Conservation (phyloP, 1,284 basidiomycete genomes). For the Cystobasidium pallidum region DNA sequence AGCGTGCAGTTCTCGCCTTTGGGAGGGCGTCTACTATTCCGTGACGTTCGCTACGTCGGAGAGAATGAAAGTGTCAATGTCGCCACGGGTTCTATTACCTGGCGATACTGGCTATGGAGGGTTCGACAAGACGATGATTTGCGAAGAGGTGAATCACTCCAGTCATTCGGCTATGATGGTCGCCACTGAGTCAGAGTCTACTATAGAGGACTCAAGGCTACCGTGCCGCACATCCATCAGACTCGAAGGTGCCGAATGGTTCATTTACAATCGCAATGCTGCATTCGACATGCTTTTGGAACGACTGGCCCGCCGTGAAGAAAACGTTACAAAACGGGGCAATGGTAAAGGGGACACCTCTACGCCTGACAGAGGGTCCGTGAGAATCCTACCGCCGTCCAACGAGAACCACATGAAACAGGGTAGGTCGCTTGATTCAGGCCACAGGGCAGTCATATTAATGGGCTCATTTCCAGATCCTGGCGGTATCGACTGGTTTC, state of each 20-base stretch:
- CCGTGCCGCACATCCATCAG: constrained; percentile 77
- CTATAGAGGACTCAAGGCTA: constrained; percentile 56
- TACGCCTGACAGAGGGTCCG: constrained; percentile 39
- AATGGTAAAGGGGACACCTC: constrained; percentile 49
- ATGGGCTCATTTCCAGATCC: constrained; percentile 13
- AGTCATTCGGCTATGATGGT: background rate
- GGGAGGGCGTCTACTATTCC: constrained; percentile 79
- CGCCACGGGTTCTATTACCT: constrained; percentile 76
- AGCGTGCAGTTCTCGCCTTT: constrained; percentile 83
- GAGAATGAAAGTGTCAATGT: constrained; percentile 83
- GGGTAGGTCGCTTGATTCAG: background rate
- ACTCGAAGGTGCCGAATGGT: constrained; percentile 83
- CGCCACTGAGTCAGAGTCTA: background rate
- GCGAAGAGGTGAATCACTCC: constrained; percentile 25
- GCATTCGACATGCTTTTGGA: constrained; percentile 82
- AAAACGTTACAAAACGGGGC: constrained; percentile 47
- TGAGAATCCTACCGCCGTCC: constrained; percentile 31
- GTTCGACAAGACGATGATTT: constrained; percentile 64
- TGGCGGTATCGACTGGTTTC: constrained; percentile 63
- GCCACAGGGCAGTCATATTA: too few species aligned
- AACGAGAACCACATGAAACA: constrained; percentile 42
- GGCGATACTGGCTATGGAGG: constrained; percentile 86
- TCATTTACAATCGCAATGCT: constrained; percentile 83
- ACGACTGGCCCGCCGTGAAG: constrained; percentile 50
- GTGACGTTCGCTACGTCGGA: constrained; percentile 82